phyloP scores from a whole-genome alignment of 2,329 filamentous ascomycete species.

The Emergomyces africanus region DNA sequence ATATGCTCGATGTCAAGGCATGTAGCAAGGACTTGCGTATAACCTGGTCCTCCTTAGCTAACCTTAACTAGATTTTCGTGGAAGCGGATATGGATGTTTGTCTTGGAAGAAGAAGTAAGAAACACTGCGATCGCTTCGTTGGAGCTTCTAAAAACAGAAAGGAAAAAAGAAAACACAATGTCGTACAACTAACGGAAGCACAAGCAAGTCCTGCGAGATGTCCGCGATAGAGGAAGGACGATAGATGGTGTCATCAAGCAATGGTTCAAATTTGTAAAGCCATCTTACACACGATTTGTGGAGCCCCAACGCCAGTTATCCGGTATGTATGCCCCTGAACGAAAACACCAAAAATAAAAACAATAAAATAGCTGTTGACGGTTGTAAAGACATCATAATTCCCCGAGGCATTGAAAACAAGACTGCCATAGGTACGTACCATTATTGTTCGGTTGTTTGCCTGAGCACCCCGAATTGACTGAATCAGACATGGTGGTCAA shows the following conservation, averaged over 20 bases:
- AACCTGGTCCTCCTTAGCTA: constrained; percentile 6
- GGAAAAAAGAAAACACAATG: no score
- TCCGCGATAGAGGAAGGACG: constrained; percentile 76
- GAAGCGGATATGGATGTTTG: constrained; percentile 94
- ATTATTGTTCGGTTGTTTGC: neutral
- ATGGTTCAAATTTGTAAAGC: constrained; percentile 94
- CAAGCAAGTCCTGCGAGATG: constrained; percentile 63
- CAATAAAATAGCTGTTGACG: constrained; percentile 1
- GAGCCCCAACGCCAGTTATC: constrained; percentile 82
- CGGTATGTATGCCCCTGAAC: constrained; percentile 35
- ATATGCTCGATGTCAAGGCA: constrained; percentile 83
- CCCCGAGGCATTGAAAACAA: constrained; percentile 89
- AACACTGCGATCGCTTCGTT: neutral
- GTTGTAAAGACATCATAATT: constrained; percentile 65
- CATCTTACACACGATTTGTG: constrained; percentile 89
- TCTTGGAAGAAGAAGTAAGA: constrained; percentile 69
- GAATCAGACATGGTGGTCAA: constrained; percentile 73
- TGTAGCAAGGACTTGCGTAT: constrained; percentile 6
- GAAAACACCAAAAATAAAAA: neutral
- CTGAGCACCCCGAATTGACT: constrained; percentile 11
- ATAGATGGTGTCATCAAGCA: constrained; percentile 96
- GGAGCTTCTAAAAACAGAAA: neutral
- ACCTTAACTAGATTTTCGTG: constrained; percentile 62
- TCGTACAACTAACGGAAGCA: constrained; percentile 12
- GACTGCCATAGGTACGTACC: constrained; percentile 55